Base-by-base conservation (phyloP, 192 early-diverging fungal species). In the Rhizoclosmatium sp. region DNA sequence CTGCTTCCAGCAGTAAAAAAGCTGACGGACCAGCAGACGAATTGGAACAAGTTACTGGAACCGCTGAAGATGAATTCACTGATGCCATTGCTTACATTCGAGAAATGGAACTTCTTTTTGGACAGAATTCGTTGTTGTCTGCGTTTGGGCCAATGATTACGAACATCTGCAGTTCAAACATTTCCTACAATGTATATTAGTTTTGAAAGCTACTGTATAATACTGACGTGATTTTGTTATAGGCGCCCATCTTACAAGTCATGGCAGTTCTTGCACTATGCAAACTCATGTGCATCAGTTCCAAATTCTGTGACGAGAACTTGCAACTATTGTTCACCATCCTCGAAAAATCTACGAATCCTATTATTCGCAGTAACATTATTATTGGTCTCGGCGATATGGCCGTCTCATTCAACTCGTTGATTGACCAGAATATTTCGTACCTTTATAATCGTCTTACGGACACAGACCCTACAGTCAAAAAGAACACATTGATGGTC, bases 401-500 rank as follows among this genome's bases (percentile, higher is more conserved):
- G 88, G 89, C 96, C 4, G 93, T 98, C n/a, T 96, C 93, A 83
- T 99, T 98, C 88, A 98, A 94, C 82, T 97, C 92, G 47, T 82
- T 99, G 40, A 97, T 99, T 79, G 97, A 99, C 81, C 94, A 96
- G 78, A 96, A 99, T 76, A 98, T 99, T 70, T 88, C 91, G 16
- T 97, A 95, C 79, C 89, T 99, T 2, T 99, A 99, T 81, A 94
- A 94, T 21, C 93, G 96, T 12, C 88, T 99, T 46, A 69, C 65
- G 42, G 98, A 99, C 81, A 72, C 83, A 0, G 94, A 98, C 78
- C 81, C 82, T 2, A 81, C 89, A 7, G 96, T 98, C 47, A 96
- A 97, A 82, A 97, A 97, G 85, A 99, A 97, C 81, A 92, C 96
- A 56, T 91, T 99, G 54, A 99, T 99, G 98, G 98, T 99, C 12